Percentiles rank a stretch among this genome's conserved stretches.
Evolutionary conservation across 495 filamentous ascomycete genomes (phyloP).

Genomic region (Cercophora sp.): DNA sequence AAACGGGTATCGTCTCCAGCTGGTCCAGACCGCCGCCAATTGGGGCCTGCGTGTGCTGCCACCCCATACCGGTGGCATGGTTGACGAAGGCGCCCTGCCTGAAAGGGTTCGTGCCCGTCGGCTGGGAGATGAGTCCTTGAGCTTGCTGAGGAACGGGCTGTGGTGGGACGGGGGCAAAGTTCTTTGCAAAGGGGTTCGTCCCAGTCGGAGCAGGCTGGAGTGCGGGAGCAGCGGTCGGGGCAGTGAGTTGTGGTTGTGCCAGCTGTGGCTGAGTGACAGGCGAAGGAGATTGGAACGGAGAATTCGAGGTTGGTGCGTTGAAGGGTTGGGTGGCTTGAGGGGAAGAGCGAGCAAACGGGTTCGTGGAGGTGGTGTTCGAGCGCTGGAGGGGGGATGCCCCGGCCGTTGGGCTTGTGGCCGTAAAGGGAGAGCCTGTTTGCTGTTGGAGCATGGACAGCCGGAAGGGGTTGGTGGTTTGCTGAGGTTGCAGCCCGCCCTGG

Average conservation of each 20-base stretch:
- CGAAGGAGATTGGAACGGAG: slow-evolving; percentile 48
- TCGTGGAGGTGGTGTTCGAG: slow-evolving; percentile 59
- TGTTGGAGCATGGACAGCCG: slow-evolving; percentile 72
- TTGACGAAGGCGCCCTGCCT: slow-evolving; percentile 83
- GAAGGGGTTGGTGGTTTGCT: slow-evolving; percentile 81
- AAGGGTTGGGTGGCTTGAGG: slow-evolving; percentile 47
- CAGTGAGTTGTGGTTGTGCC: slow-evolving; percentile 7
- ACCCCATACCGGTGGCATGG: slow-evolving; percentile 78
- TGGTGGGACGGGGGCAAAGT: slow-evolving; percentile 37
- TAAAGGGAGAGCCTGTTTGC: slow-evolving; percentile 42
- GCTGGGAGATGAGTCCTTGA: slow-evolving; percentile 48
- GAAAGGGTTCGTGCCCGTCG: slow-evolving; percentile 94
- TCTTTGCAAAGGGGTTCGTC: slow-evolving; percentile 67
- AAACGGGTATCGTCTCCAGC: slow-evolving; percentile 75
- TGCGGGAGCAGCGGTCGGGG: slow-evolving; percentile 34
- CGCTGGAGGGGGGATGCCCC: slow-evolving; percentile 17
- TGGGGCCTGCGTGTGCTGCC: slow-evolving; percentile 72
- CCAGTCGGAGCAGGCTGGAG: slow-evolving; percentile 62
- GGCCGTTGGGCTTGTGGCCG: slow-evolving; percentile 12
- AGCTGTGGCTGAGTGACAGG: slow-evolving; percentile 37
- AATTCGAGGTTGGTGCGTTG: slow-evolving; percentile 41
- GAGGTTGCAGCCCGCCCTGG: slow-evolving; percentile 43
- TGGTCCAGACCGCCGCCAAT: slow-evolving; percentile 86
- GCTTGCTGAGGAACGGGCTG: slow-evolving; percentile 29
- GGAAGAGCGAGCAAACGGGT: slow-evolving; percentile 71